Evolutionary conservation across 2,329 filamentous ascomycete species (phyloP).

Genomic region (Xylariaceae sp.): DNA sequence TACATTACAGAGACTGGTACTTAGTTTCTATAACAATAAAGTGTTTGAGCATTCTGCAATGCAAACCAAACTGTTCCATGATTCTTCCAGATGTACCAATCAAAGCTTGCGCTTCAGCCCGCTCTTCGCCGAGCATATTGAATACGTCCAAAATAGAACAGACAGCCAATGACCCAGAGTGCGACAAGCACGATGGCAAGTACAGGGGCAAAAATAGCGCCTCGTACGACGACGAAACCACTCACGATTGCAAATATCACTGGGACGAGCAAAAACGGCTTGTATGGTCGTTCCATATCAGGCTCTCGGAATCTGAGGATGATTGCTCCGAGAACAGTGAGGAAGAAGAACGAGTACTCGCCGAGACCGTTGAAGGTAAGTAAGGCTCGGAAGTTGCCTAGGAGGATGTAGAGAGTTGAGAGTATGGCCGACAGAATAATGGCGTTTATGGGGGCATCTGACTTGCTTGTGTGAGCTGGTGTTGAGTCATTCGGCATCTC

Average conservation of each 20-base stretch:
- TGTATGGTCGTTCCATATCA: slow-evolving; percentile 51
- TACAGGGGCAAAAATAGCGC: slow-evolving; percentile 54
- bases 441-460: slow-evolving; percentile 53
- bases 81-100: no score
- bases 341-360: slow-evolving; percentile 62
- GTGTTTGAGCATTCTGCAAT: no score
- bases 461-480: slow-evolving; percentile 18
- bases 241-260: slow-evolving; percentile 53
- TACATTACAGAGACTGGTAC: no score
- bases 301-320: slow-evolving; percentile 56
- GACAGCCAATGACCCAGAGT: slow-evolving; percentile 47
- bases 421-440: slow-evolving; percentile 46
- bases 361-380: slow-evolving; percentile 58
- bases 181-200: slow-evolving; percentile 49
- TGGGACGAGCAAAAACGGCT: slow-evolving; percentile 48
- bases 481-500: neutral
- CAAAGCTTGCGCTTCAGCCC: neutral
- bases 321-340: slow-evolving; percentile 56
- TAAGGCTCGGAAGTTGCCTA: slow-evolving; percentile 58
- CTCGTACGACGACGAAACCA: slow-evolving; percentile 55
- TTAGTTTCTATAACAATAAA: no score
- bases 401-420: slow-evolving; percentile 54
- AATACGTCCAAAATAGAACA: slow-evolving; percentile 36
- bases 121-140: slow-evolving; percentile 7
- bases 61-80: no score